Evolutionary conservation across 2,329 filamentous ascomycete species (phyloP).

Genomic region (Elsinoe necatrix): DNA sequence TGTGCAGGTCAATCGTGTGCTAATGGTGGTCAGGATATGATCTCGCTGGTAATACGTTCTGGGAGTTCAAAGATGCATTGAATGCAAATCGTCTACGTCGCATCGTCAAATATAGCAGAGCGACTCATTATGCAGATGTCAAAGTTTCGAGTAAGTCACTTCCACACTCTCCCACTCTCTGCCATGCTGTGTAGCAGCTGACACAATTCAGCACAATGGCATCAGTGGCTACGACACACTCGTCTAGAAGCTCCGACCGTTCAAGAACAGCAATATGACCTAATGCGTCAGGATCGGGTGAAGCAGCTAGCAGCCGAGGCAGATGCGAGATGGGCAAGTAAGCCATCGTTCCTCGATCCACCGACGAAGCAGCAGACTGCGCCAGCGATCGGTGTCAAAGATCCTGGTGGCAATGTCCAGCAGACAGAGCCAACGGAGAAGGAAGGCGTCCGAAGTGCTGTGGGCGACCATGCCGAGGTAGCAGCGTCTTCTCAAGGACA

Average conservation of each 20-base stretch:
- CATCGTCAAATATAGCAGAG: slow-evolving; percentile 48
- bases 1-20: neutral
- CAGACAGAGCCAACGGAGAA: slow-evolving; percentile 27
- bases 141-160: slow-evolving; percentile 47
- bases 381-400: slow-evolving; percentile 38
- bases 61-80: slow-evolving; percentile 55
- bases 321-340: slow-evolving; percentile 53
- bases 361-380: slow-evolving; percentile 42
- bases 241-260: slow-evolving; percentile 48
- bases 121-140: slow-evolving; percentile 50
- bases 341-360: slow-evolving; percentile 50
- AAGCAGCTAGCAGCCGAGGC: slow-evolving; percentile 52
- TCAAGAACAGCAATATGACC: slow-evolving; percentile 50
- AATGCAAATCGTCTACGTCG: slow-evolving; percentile 47
- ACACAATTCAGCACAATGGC: slow-evolving; percentile 51
- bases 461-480: slow-evolving; percentile 28
- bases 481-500: slow-evolving; percentile 23
- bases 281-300: slow-evolving; percentile 49
- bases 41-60: slow-evolving; percentile 56
- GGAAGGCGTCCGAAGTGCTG: slow-evolving; percentile 27
- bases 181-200: neutral
- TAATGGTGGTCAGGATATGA: slow-evolving; percentile 43
- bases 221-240: slow-evolving; percentile 59
- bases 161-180: neutral
- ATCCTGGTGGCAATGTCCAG: slow-evolving; percentile 33